These are phyloP conservation scores for Clarireedia paspali DNA, from an alignment of 2,329 filamentous ascomycete species.

Conservation along the genomic window DNA sequence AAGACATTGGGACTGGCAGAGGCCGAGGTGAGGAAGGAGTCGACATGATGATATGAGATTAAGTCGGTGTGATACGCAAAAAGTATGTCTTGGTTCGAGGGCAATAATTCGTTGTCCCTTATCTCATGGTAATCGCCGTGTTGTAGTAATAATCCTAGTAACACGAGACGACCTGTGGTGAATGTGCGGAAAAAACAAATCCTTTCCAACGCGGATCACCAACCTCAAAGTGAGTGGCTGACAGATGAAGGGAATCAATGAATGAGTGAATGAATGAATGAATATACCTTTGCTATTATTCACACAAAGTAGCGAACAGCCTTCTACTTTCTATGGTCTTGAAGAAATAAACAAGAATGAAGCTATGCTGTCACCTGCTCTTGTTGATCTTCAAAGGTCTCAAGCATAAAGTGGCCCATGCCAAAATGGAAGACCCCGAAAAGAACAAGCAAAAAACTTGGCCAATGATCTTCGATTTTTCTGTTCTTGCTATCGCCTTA, in stretches of 20 bases:
- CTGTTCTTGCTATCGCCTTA: too few species aligned
- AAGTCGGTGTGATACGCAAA: slow-evolving; percentile 2
- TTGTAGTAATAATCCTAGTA: slow-evolving; percentile 3
- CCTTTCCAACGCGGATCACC: background rate
- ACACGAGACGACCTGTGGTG: background rate
- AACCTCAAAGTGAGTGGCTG: background rate
- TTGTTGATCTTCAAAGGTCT: too few species aligned
- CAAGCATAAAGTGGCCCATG: too few species aligned
- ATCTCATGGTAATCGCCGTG: slow-evolving; percentile 9
- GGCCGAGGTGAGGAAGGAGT: slow-evolving; percentile 30
- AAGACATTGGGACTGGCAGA: slow-evolving; percentile 35
- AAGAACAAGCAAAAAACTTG: too few species aligned
- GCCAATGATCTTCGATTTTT: too few species aligned
- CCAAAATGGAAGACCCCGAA: too few species aligned
- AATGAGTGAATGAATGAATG: too few species aligned
- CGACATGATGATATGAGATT: slow-evolving; percentile 22
- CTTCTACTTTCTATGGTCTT: too few species aligned
- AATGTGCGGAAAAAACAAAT: background rate
- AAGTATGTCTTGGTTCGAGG: background rate
- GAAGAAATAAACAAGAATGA: too few species aligned
- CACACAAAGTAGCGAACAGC: too few species aligned
- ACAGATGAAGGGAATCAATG: background rate
- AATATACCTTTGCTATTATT: too few species aligned
- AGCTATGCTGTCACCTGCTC: too few species aligned
- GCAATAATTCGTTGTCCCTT: slow-evolving; percentile 1